Evolutionary conservation across 768 basidiomycete species (phyloP), one percentile per base, ranked within the genome.

Genomic region (Suillus subalutaceus): DNA sequence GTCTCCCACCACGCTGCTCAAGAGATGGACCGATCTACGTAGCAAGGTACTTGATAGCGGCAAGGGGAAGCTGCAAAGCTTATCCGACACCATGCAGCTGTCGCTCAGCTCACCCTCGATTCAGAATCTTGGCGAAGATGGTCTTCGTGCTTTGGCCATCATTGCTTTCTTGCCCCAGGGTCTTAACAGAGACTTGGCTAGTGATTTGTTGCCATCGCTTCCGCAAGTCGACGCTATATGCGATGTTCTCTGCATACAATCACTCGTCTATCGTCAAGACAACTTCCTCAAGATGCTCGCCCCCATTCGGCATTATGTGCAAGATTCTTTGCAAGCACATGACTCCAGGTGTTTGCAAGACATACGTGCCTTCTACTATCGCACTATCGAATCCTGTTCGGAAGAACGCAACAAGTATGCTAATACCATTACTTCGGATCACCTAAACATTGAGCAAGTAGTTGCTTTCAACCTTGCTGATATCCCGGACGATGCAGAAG

Each of bases 161-260:
- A 35, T 59, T 4, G 64, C 44, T 0, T 46, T 61, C 20, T 23
- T 65, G 7, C 64, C 64, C n/a, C 64, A 65, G 26, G 64, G 64
- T 18, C 23, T 65, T 37, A 58, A 30, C 8, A 16, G 41, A 3
- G 13, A 18, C 37, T 6, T 50, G 23, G 43, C 63, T 20, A 63
- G 46, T 6, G 10, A 38, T 15, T 50, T 52, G 13, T 41, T 63
- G 35, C 37, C 35, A 40, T 63, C 20, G 6, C 46, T 37, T 6
- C 32, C 20, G 13, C 23, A 40, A 6, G 13, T 63, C 23, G 35
- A 35, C n/a, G 3, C 15, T 7, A 30, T 63, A 38, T 56, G 55
- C 1, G 63, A 48, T 23, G 32, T 55, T 8, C 50, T 63, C 13
- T 63, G 46, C 30, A 63, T 6, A 23, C 50, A 63, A 40, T 48